Base-by-base conservation (phyloP, 2,329 filamentous ascomycete species). In the Thielaviopsis euricoi region DNA sequence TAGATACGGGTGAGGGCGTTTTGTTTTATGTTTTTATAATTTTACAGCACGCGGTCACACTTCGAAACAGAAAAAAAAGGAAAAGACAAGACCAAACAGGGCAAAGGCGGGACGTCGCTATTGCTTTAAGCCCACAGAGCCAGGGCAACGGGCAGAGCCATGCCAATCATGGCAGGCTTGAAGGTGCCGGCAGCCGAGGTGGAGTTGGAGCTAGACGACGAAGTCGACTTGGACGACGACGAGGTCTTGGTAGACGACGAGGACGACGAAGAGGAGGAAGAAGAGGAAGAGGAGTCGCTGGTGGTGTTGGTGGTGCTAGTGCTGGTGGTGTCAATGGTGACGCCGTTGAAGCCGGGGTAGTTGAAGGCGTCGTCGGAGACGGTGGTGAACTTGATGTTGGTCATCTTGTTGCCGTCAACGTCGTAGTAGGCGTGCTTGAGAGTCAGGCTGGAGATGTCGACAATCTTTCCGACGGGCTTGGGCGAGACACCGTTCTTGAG, bases 401-500 rank as follows among this genome's bases (percentile, higher is more conserved):
- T 69, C 58, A 81, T 63, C 48, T 62, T 64, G 19, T 68, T 71
- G 61, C 74, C 74, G 37, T 72, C 65, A 5, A 67, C 65, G 61
- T 73, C 71, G 58, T 64, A 67, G 64, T 76, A 71, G 25, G 65
- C 64, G 61, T 74, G 65, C 55, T 65, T 68, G 59, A 89, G 80
- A 40, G 75, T 76, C 63, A 88, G 78, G 63, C 80, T 76, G 54
- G 76, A 73, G 64, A 95, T 77, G 62, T 79, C 69, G 62, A 95
- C 77, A 56, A 95, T 70, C 71, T 84, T 80, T 64, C 85, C 85
- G 15, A 68, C 71, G 46, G 82, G 81, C 58, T 82, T 78, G 62
- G 79, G 79, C 53, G 70, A 73, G 61, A 95, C 79, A 62, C 91
- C 90, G 53, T 85, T 81, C 63, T 87, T 75, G 67, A 96, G 91